A percentile compares a stretch with the other conserved stretches of the same genome.
These are phyloP conservation scores for Eragrostis nindensis DNA, from an alignment of 176 grass and related monocot species.

Conservation along the genomic window DNA sequence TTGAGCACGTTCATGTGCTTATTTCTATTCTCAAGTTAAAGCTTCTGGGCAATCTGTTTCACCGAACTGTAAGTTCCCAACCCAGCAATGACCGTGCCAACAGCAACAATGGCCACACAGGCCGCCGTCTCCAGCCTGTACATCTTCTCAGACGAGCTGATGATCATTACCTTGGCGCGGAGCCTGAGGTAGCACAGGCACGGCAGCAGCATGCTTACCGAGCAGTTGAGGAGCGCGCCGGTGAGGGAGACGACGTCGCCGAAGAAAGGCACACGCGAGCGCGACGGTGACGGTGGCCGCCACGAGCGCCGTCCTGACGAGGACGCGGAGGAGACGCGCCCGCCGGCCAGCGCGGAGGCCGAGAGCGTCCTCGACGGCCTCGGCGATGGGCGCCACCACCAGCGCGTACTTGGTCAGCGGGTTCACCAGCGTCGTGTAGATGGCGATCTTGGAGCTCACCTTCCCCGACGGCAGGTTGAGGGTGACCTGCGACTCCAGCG, in stretches of 20 bases:
- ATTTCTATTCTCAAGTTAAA: not conserved
- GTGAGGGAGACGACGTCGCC: slow-evolving; percentile 38
- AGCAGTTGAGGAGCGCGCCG: slow-evolving; percentile 47
- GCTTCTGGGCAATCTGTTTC: slow-evolving; percentile 2
- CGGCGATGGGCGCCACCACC: slow-evolving; percentile 22
- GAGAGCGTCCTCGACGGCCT: slow-evolving; percentile 31
- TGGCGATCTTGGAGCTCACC: slow-evolving; percentile 49
- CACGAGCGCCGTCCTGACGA: slow-evolving; percentile 42
- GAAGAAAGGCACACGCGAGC: slow-evolving; percentile 48
- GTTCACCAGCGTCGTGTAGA: slow-evolving; percentile 59
- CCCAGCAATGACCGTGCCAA: slow-evolving; percentile 18
- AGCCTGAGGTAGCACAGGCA: slow-evolving; percentile 60
- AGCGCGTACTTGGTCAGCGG: slow-evolving; percentile 53
- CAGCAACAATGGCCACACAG: slow-evolving; percentile 17
- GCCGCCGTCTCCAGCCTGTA: slow-evolving; percentile 27
- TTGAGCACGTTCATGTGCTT: too few species aligned
- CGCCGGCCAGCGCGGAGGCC: not conserved
- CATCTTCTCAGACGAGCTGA: not conserved
- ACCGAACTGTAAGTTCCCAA: slow-evolving; percentile 49
- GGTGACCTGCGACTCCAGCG: slow-evolving; percentile 43
- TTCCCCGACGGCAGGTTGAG: slow-evolving; percentile 42
- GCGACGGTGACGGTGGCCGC: slow-evolving; percentile 32
- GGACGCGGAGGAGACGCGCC: too few species aligned
- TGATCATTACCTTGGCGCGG: slow-evolving; percentile 12
- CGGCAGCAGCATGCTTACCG: slow-evolving; percentile 43